Evolutionary conservation across 2,329 filamentous ascomycete genomes (phyloP).

Genomic region (Fusarium bactridioides): DNA sequence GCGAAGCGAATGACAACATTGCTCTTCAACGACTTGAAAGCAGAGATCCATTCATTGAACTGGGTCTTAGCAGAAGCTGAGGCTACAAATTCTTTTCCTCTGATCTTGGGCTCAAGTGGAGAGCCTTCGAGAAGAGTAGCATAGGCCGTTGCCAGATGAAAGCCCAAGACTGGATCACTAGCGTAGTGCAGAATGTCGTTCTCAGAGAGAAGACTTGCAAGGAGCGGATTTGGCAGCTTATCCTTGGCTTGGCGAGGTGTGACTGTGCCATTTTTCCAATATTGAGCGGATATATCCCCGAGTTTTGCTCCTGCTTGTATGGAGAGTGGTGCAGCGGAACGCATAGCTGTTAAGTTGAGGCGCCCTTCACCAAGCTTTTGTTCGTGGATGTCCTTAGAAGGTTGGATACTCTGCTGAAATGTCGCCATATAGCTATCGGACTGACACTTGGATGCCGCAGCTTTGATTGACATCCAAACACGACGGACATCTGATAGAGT

Average conservation of each 20-base stretch:
- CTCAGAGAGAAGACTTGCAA: slow-evolving; percentile 47
- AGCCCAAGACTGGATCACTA: slow-evolving; percentile 62
- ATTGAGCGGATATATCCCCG: slow-evolving; percentile 39
- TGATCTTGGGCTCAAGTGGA: slow-evolving; percentile 44
- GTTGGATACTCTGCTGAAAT: slow-evolving; percentile 29
- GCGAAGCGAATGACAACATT: slow-evolving; percentile 55
- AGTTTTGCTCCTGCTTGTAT: slow-evolving; percentile 38
- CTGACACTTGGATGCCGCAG: slow-evolving; percentile 24
- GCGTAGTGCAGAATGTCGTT: slow-evolving; percentile 55
- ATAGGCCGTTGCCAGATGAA: slow-evolving; percentile 62
- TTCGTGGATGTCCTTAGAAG: slow-evolving; percentile 25
- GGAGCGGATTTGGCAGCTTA: slow-evolving; percentile 55
- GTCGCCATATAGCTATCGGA: slow-evolving; percentile 4
- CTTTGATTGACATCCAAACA: slow-evolving; percentile 48
- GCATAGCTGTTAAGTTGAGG: slow-evolving; percentile 42
- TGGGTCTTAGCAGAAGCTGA: slow-evolving; percentile 52
- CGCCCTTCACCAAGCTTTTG: slow-evolving; percentile 29
- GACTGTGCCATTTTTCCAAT: slow-evolving; percentile 48
- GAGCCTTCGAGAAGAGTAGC: slow-evolving; percentile 49
- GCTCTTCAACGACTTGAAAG: slow-evolving; percentile 47
- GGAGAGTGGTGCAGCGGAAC: slow-evolving; percentile 50
- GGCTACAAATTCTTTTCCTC: slow-evolving; percentile 32
- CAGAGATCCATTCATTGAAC: slow-evolving; percentile 55
- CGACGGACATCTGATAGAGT: slow-evolving; percentile 53
- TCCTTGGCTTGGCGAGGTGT: slow-evolving; percentile 23